phyloP scores from a whole-genome alignment of 1,284 basidiomycete species.

The Clitocybe nebularis region DNA sequence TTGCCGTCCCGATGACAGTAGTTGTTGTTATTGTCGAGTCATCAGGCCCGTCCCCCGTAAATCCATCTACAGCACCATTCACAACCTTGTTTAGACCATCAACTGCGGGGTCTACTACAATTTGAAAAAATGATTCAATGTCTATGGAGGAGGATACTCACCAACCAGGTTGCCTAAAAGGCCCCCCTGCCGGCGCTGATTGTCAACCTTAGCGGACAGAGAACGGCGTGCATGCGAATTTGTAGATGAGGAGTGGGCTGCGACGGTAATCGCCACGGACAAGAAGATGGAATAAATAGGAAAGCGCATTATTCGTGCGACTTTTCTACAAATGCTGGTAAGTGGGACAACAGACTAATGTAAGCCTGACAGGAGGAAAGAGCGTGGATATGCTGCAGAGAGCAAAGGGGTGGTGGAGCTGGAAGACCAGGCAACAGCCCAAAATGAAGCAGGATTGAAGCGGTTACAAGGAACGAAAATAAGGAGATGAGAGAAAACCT shows the following conservation, averaged over 20 bases:
- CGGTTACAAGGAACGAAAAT: not conserved
- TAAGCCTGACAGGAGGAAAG: constrained; percentile 18
- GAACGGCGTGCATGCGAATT: constrained; percentile 42
- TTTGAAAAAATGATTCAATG: not conserved
- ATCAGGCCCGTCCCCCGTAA: not conserved
- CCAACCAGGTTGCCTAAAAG: constrained; percentile 4
- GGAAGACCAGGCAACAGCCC: not conserved
- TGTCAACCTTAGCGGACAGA: constrained; percentile 20
- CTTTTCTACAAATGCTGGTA: constrained; percentile 11
- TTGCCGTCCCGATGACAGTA: too few species aligned
- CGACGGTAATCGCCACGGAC: constrained; percentile 24
- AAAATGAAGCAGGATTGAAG: too few species aligned
- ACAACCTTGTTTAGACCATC: not conserved
- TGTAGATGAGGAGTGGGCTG: constrained; percentile 31
- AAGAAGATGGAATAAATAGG: constrained; percentile 27
- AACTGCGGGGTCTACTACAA: not conserved
- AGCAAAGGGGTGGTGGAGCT: constrained; percentile 3
- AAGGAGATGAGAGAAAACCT: not conserved
- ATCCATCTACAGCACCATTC: not conserved
- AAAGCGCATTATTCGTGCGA: constrained; percentile 22
- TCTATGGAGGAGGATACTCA: constrained; percentile 14
- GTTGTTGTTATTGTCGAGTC: not conserved
- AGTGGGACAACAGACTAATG: constrained; percentile 15
- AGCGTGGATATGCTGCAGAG: constrained; percentile 17
- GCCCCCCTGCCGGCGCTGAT: constrained; percentile 10